Evolutionary conservation across 768 basidiomycete species (phyloP), one percentile per base, ranked within the genome.

Genomic region (Tulasnella sp.): DNA sequence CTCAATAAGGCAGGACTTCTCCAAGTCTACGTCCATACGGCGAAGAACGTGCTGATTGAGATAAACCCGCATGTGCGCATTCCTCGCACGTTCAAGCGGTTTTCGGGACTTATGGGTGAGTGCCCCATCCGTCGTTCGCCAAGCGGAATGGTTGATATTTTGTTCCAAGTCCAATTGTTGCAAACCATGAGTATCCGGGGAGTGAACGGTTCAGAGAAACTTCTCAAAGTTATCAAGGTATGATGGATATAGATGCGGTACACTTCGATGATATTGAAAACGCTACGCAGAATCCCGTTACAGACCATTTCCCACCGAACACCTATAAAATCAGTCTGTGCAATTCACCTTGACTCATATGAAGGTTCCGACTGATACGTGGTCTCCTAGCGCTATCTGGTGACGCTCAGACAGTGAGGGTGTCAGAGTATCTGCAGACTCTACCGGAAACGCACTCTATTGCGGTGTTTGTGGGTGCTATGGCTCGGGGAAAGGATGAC

Each of bases 21-120:
- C 9, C 96, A 98, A 69, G 92, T 99, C 15, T 99, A 94, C 72
- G 93, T 99, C 60, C 93, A 97, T 73, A 98, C 96, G 14, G 87
- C 91, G 15, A 89, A 86, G 65, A 92, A 92, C 36, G 87, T 92
- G 11, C 78, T 99, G 43, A 98, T 99, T 67, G 94, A 99, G 71
- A 91, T 98, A 63, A 98, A 99, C 69, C 96, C 96, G 2, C 86
- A 89, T 70, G 92, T 98, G 9, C 80, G 96, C 56, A 99, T 99
- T 65, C 96, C 96, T 9, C 78, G 96, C 61, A 99, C 96, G 11
- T 98, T 99, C 72, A 99, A 99, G 72, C 82, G 96, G 8, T 99
- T 99, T 71, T 91, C 89, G 58, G 96, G 96, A 19, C 74, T 99
- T 62, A 99, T 99, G 96, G 93, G 92, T 94, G 66, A 36, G 55